A percentile compares a stretch with the other conserved stretches of the same genome.
phyloP scores from a whole-genome alignment of 345 rosid species.

The Arabidopsis arenosa region DNA sequence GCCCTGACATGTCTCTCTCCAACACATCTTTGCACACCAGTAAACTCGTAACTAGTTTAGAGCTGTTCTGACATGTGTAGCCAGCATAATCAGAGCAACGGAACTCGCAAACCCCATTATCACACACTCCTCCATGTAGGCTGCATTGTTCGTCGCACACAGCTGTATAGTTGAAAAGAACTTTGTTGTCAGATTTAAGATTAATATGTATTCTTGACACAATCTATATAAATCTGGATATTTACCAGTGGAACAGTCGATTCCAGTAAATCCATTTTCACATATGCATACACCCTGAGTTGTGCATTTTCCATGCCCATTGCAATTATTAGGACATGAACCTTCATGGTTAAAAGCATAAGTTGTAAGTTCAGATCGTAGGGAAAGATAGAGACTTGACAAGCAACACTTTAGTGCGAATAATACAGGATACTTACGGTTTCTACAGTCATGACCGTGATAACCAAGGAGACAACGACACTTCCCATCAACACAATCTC shows the following conservation, averaged over 20 bases:
- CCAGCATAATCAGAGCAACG: slow-evolving; percentile 99
- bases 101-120: slow-evolving; percentile 96
- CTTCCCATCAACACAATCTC: slow-evolving; percentile 89
- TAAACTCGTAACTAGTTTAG: slow-evolving; percentile 77
- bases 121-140: slow-evolving; percentile 99
- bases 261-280: slow-evolving; percentile 78
- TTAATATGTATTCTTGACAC: not conserved
- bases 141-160: slow-evolving; percentile 98
- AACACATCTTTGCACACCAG: slow-evolving; percentile 86
- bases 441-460: slow-evolving; percentile 85
- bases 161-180: slow-evolving; percentile 56
- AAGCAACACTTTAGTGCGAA: slow-evolving; percentile 1
- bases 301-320: slow-evolving; percentile 80
- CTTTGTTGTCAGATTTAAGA: not conserved
- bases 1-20: slow-evolving; percentile 73
- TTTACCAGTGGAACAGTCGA: slow-evolving; percentile 95
- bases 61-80: slow-evolving; percentile 96
- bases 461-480: slow-evolving; percentile 91
- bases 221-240: not conserved
- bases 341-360: slow-evolving; percentile 51
- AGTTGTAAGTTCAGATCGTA: slow-evolving; percentile 15
- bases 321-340: slow-evolving; percentile 88
- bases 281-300: slow-evolving; percentile 77
- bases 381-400: slow-evolving; percentile 27
- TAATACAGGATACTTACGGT: slow-evolving; percentile 61